Percentiles rank a stretch among this genome's conserved stretches.
Conservation (phyloP, 2,329 filamentous ascomycete species). For the Pseudogymnoascus sp. region DNA sequence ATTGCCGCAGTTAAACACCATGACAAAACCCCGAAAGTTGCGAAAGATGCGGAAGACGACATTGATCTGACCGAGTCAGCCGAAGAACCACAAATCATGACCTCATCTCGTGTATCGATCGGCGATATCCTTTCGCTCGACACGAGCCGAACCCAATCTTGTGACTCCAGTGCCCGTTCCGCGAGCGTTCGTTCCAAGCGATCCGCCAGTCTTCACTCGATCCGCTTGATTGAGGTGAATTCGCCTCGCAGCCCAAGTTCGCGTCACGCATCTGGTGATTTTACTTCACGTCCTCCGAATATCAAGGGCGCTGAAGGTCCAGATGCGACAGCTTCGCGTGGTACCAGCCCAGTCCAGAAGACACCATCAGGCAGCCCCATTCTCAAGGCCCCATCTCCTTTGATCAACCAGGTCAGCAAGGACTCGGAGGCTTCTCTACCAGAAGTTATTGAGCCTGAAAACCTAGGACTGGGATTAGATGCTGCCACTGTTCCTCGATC, state of each 20-base stretch:
- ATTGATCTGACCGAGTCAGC: constrained; percentile 21
- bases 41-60: constrained; percentile 12
- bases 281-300: neutral
- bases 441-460: neutral
- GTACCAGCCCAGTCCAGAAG: neutral
- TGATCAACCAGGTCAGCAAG: neutral
- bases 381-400: neutral
- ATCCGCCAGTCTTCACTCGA: constrained; percentile 25
- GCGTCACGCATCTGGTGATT: neutral
- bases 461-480: neutral
- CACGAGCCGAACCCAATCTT: constrained; percentile 7
- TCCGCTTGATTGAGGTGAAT: constrained; percentile 27
- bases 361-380: neutral
- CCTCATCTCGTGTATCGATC: constrained; percentile 27
- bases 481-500: neutral
- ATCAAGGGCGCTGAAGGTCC: neutral
- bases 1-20: constrained; percentile 17
- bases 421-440: neutral
- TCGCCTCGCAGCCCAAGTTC: constrained; percentile 19
- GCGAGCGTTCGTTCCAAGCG: constrained; percentile 19
- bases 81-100: constrained; percentile 29
- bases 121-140: constrained; percentile 22
- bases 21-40: constrained; percentile 17
- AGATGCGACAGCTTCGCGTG: neutral
- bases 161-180: constrained; percentile 14